Base-by-base conservation (phyloP, 1,284 basidiomycete genomes). In the Earliella scabrosa region DNA sequence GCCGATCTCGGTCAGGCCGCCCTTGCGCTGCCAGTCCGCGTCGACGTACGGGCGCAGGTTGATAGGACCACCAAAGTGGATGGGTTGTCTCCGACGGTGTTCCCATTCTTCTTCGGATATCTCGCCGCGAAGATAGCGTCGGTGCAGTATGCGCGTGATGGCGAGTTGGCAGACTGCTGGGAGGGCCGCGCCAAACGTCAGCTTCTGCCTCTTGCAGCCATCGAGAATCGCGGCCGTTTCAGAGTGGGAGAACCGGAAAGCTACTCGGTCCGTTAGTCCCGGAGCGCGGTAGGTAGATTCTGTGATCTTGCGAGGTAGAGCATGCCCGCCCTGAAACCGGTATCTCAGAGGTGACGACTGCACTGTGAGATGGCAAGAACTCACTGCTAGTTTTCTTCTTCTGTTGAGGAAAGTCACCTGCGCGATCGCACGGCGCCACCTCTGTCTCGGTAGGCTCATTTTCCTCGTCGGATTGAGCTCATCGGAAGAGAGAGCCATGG, bases 21-120 rank as follows among this genome's bases (percentile, higher is more conserved):
- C 82, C 4, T 50, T 59, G 3, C 75, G 59, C 49, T 73, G 73
- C 84, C 83, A 86, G n/a, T 71, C 59, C 24, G 65, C 60, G 60
- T 85, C 77, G n/a, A 86, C 71, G 60, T 77, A 78, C 4, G 81
- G 77, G 6, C 86, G 75, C 36, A 85, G 49, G 64, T 81, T 86
- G 20, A 83, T 45, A 4, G 83, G 83, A 0, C 80, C 81, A 10
- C 66, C 74, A 20, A 75, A 75, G 43, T 77, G 67, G 71, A 82
- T 83, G 2, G 83, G 82, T 56, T 86, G 76, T 46, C 69, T 72
- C 56, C 73, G 77, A 36, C 83, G 72, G 47, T 76, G 76, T 29
- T 76, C 73, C 85, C 85, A 86, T 63, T 87, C 83, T 10, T 75
- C 73, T 39, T 74, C 63, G 5, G 68, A 65, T n/a, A 87, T 79